Evolutionary conservation across 2,329 filamentous ascomycete species (phyloP).

Genomic region (Ceratocystis papillata): DNA sequence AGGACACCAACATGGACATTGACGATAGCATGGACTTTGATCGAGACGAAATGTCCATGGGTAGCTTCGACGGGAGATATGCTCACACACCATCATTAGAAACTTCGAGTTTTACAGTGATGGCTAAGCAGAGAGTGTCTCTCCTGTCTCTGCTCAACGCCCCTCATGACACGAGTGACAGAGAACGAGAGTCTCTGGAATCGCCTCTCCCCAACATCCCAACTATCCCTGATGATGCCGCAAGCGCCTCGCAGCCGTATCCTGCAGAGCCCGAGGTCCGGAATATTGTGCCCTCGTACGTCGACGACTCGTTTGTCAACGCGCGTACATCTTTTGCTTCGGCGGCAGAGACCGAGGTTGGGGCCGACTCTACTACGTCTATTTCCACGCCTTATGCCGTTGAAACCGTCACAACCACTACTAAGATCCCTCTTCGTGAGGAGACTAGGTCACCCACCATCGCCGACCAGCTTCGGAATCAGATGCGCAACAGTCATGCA

Average conservation of each 20-base stretch:
- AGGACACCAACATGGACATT: constrained; percentile 26
- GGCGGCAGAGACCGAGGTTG: neutral
- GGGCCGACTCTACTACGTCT: neutral
- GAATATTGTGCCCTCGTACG: constrained; percentile 31
- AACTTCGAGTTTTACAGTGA: constrained; percentile 46
- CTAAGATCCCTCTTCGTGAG: constrained; percentile 42
- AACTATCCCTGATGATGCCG: constrained; percentile 20
- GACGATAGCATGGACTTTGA: constrained; percentile 26
- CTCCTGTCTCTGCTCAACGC: constrained; percentile 52
- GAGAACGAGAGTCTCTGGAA: constrained; percentile 3
- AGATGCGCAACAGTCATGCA: constrained; percentile 25
- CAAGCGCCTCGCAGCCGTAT: constrained; percentile 22
- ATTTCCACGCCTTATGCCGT: constrained; percentile 26
- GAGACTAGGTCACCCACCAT: constrained; percentile 31
- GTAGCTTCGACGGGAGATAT: constrained; percentile 30
- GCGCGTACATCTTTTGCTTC: constrained; percentile 35
- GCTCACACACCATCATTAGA: constrained; percentile 53
- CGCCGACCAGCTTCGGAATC: constrained; percentile 14
- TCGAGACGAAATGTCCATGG: constrained; percentile 27
- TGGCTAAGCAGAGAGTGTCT: constrained; percentile 45
- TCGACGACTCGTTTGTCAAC: constrained; percentile 23
- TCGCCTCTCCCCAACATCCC: constrained; percentile 17
- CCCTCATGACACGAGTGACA: constrained; percentile 32
- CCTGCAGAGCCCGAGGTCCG: constrained; percentile 26
- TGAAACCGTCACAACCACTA: constrained; percentile 42